Evolutionary conservation across 164 flowering plant genomes (phyloP).

Genomic region (Annona squamosa): DNA sequence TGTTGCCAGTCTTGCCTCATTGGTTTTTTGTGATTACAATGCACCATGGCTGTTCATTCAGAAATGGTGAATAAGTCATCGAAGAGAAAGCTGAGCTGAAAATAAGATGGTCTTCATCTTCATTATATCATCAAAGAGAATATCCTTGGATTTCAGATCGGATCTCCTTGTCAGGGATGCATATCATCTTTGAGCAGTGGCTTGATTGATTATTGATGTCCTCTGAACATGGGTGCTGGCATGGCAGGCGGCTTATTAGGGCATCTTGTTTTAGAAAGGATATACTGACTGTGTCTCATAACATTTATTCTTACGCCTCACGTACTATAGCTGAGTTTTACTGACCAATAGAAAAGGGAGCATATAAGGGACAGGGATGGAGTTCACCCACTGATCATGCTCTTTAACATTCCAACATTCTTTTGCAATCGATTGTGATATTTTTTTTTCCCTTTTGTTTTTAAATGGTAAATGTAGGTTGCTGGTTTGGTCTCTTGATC

Average conservation of each 20-base stretch:
- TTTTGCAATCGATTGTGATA: not conserved
- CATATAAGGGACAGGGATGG: not conserved
- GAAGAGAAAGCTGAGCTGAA: not conserved
- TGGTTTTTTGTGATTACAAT: not conserved
- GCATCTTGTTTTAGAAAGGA: too few relatives aligned
- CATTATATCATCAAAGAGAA: not conserved
- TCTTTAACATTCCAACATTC: not conserved
- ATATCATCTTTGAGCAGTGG: not conserved
- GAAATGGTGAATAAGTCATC: not conserved
- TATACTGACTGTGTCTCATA: not conserved
- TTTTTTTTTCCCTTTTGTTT: not conserved
- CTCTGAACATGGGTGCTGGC: not conserved
- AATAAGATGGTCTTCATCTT: not conserved
- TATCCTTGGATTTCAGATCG: not conserved
- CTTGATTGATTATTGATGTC: not conserved
- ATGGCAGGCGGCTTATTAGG: not conserved
- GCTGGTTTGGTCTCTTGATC: slow-evolving; percentile 62
- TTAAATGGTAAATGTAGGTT: slow-evolving; percentile 35
- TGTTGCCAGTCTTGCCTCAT: not conserved
- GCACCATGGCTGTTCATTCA: not conserved
- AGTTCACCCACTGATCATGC: not conserved
- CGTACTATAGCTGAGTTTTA: not conserved
- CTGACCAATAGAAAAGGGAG: not conserved
- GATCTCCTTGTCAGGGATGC: not conserved
- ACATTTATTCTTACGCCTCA: not conserved